Evolutionary conservation across 257 asterid genomes (phyloP).

Genomic region (Solanum ossicruentum): DNA sequence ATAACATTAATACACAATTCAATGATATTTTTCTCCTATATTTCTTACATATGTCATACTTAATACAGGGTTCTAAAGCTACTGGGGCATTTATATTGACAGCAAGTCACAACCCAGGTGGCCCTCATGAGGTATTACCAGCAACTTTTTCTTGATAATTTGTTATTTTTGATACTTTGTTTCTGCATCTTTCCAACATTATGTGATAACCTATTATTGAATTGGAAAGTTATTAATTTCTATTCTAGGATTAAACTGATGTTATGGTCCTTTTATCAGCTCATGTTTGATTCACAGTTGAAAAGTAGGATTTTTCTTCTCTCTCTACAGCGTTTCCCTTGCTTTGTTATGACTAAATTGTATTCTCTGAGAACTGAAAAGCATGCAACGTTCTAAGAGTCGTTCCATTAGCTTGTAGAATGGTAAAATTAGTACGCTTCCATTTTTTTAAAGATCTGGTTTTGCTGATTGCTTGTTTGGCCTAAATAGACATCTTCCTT

Average conservation of each 20-base stretch:
- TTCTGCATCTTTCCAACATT: background rate
- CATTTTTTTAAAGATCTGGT: background rate
- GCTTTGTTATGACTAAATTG: background rate
- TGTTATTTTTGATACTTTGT: background rate
- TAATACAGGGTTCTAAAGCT: constrained; percentile 78
- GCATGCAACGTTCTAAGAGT: background rate
- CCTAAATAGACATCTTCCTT: background rate
- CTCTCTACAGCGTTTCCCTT: background rate
- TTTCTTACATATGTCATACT: background rate
- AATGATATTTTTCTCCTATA: background rate
- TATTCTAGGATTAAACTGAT: background rate
- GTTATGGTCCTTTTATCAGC: background rate
- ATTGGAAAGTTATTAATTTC: background rate
- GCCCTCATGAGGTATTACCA: constrained; percentile 71
- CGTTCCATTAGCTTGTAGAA: background rate
- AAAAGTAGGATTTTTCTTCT: background rate
- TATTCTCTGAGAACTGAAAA: background rate
- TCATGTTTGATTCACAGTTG: background rate
- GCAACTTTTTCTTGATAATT: constrained; percentile 1
- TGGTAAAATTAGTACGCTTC: background rate
- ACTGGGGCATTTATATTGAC: constrained; percentile 90
- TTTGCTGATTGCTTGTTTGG: background rate
- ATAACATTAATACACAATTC: background rate
- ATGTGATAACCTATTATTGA: background rate
- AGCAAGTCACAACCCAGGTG: constrained; percentile 99